phyloP scores from a whole-genome alignment of 345 rosid genomes.

The Populus pruinosa region DNA sequence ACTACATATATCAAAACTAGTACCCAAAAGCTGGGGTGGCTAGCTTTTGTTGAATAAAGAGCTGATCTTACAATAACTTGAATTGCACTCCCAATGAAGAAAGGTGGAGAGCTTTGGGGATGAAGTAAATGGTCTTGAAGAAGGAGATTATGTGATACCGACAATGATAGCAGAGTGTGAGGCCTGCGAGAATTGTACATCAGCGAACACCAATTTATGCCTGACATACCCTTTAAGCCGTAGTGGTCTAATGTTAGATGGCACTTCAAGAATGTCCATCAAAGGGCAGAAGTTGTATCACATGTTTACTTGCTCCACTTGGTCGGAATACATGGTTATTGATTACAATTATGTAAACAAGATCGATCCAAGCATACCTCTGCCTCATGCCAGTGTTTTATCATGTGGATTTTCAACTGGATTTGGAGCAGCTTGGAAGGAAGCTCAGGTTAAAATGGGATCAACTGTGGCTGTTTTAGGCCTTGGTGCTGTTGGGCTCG shows the following conservation, averaged over 20 bases:
- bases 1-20: background rate
- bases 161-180: slow-evolving; percentile 46
- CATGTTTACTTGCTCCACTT: slow-evolving; percentile 52
- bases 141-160: slow-evolving; percentile 66
- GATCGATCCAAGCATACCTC: slow-evolving; percentile 36
- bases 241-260: slow-evolving; percentile 45
- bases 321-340: slow-evolving; percentile 58
- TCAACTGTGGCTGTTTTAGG: slow-evolving; percentile 65
- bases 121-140: slow-evolving; percentile 42
- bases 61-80: background rate
- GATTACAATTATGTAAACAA: slow-evolving; percentile 43
- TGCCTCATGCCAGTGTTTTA: slow-evolving; percentile 46
- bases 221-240: slow-evolving; percentile 32
- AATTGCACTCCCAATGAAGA: slow-evolving; percentile 16
- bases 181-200: slow-evolving; percentile 56
- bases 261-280: slow-evolving; percentile 55
- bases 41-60: background rate
- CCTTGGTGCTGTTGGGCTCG: slow-evolving; percentile 72
- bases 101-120: slow-evolving; percentile 64
- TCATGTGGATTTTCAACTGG: slow-evolving; percentile 77
- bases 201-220: slow-evolving; percentile 46
- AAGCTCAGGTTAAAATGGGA: slow-evolving; percentile 44
- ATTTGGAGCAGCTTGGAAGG: slow-evolving; percentile 74
- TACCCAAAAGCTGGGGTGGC: background rate
- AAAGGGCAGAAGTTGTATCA: slow-evolving; percentile 47